Evolutionary conservation across 1,284 basidiomycete species (phyloP), one percentile per base, ranked within the genome.

Genomic region (Ustilago vetiveriae): DNA sequence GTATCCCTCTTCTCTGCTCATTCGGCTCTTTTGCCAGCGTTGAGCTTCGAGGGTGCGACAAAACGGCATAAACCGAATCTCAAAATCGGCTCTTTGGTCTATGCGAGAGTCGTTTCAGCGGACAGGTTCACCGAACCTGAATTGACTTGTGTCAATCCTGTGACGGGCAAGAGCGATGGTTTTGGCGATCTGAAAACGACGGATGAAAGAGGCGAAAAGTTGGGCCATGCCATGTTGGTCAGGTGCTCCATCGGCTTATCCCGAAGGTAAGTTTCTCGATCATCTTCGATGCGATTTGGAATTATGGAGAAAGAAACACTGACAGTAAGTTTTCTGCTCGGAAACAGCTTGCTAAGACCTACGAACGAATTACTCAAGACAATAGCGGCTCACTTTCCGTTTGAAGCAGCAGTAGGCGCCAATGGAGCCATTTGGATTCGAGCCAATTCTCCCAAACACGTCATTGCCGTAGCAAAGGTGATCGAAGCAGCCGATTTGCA

Each of bases 41-140:
- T 82, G 22, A 58, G 74, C 14, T 82, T 82, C 29, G 78, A 81
- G 47, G 80, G 80, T 19, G 80, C 80, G 8, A 80, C 79, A 3
- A 80, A 80, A 46, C 69, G 80, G 13, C 72, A 79, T 52, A 73
- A 72, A 32, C 80, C 80, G 21, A 79, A 80, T 44, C 63, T 82
- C 9, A 51, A 60, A n/a, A 64, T 80, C 21, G 80, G 80, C 5
- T 42, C 71, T 4, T 44, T 81, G 4, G 72, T 82, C 24, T 82
- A 82, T 29, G 80, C 79, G 2, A 52, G 69, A 8, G 49, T 81
- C 13, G 56, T 71, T 19, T 50, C 56, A 2, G 77, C 74, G 0
- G 72, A 76, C 32, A 38, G 65, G 6, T 74, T 76, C 52, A 58
- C 73, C 21, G 80, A 82, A 45, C 76, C 79, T 2, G 80, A 81